Base-by-base conservation (phyloP, 352 stramenopile species). In the Globisporangium takayamanum region DNA sequence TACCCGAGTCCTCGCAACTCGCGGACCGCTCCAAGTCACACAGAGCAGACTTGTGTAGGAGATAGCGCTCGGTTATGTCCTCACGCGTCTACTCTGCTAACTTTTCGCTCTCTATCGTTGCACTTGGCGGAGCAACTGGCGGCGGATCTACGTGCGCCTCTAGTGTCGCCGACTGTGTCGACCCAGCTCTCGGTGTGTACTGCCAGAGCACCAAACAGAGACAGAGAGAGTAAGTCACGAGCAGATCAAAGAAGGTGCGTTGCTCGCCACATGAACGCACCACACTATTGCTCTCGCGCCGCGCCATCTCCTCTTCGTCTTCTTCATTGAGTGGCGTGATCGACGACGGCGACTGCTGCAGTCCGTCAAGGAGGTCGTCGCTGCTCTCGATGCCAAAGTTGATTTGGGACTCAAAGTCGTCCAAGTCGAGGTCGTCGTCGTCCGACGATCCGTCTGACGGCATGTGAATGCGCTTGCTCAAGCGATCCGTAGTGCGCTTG, bases 261-360 rank as follows among this genome's bases (percentile, higher is more conserved):
- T 7, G 16, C 41, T 46, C 37, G 8, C 37, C 4, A 25, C 6
- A 41, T n/a, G 2, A 8, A 59, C 58, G 44, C 42, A 66, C 54
- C 2, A 66, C 54, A 63, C 68, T 81, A 50, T 76, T 77, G 53
- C 75, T 86, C 57, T 89, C 80, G 14, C 77, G 67, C 36, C 80
- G 72, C 20, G 68, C 73, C 36, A 84, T 72, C 47, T 89, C 80
- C 15, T 88, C 75, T 28, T 89, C 80, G 18, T 70, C 60, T 59
- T 89, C 79, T 59, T 89, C 79, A 1, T 65, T 68, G 26, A 89
- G 67, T 37, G 77, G 67, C 22, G 64, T 63, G 58, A 78, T 78
- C 10, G 42, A 47, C 8, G 59, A 30, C 18, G 60, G 3, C 8
- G 59, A 30, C 18, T 60, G 3, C 30, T 25, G n/a, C 8, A 48